Percentiles rank a stretch among this genome's conserved stretches.
Conservation (phyloP, 78 protist genomes). For the slime mould (Dictyostelium discoideum) region DNA sequence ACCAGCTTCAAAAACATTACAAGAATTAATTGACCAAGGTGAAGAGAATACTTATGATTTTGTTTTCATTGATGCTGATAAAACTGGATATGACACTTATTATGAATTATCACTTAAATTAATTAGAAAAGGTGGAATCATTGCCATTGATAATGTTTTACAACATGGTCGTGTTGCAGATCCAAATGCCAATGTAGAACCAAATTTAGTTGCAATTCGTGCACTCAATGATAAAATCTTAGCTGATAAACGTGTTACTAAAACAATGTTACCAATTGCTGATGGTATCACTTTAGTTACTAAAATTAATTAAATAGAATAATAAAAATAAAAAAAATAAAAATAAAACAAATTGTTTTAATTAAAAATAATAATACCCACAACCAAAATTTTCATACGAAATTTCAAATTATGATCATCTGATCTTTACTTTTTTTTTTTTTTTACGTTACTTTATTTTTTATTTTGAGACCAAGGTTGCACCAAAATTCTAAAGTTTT, state of each 20-base stretch:
- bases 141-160: constrained; percentile 83
- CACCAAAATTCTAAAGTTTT: too few relatives aligned
- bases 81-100: constrained; percentile 72
- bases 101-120: constrained; percentile 80
- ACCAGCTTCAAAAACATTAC: constrained; percentile 83
- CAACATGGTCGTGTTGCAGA: too few relatives aligned
- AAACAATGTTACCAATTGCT: constrained; percentile 66
- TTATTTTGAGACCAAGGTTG: too few relatives aligned
- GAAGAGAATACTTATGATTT: constrained; percentile 84
- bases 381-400: not conserved
- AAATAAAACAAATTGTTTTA: not conserved
- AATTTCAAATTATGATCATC: not conserved
- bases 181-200: too few relatives aligned
- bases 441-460: not conserved
- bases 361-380: too few relatives aligned
- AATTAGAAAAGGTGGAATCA: constrained; percentile 84
- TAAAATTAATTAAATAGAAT: constrained; percentile 32
- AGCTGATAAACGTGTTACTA: constrained; percentile 65
- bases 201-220: constrained; percentile 50
- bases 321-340: constrained; percentile 1
- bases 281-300: constrained; percentile 84
- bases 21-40: constrained; percentile 45
- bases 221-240: constrained; percentile 46
- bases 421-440: not conserved
- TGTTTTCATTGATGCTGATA: constrained; percentile 90